These are phyloP conservation scores for Vitis hybrid DNA, from an alignment of 177 flowering plant genomes.

Conservation along the genomic window DNA sequence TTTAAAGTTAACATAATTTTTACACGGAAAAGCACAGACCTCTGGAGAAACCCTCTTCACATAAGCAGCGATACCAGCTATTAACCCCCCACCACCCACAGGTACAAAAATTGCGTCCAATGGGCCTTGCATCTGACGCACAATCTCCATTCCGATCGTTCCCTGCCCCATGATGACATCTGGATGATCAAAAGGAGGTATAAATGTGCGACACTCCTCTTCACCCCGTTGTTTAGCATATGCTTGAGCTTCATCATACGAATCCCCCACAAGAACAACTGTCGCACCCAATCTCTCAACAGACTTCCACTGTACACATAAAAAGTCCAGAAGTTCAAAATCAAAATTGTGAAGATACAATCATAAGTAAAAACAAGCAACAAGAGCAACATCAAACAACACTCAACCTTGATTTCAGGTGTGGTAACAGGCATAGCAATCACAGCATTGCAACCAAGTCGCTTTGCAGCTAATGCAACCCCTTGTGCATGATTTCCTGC, in stretches of 20 bases:
- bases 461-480: constrained; percentile 88
- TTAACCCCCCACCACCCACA: constrained; percentile 97
- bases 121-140: constrained; percentile 68
- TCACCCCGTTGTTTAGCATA: constrained; percentile 71
- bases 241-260: constrained; percentile 95
- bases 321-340: constrained; percentile 1
- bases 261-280: constrained; percentile 88
- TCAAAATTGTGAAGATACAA: background rate
- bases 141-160: constrained; percentile 94
- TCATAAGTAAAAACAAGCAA: background rate
- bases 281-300: constrained; percentile 87
- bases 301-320: constrained; percentile 71
- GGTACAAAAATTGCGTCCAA: constrained; percentile 96
- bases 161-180: constrained; percentile 92
- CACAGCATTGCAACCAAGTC: constrained; percentile 75
- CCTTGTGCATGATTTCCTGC: constrained; percentile 99
- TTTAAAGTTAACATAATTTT: background rate
- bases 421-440: constrained; percentile 99
- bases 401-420: constrained; percentile 88
- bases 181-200: constrained; percentile 97
- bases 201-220: constrained; percentile 76
- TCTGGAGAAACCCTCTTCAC: constrained; percentile 83
- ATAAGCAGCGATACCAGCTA: constrained; percentile 96
- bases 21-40: constrained; percentile 33
- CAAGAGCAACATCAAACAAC: background rate